These are phyloP conservation scores for Lagerstroemia speciosa DNA, from an alignment of 345 rosid species.

Conservation along the genomic window DNA sequence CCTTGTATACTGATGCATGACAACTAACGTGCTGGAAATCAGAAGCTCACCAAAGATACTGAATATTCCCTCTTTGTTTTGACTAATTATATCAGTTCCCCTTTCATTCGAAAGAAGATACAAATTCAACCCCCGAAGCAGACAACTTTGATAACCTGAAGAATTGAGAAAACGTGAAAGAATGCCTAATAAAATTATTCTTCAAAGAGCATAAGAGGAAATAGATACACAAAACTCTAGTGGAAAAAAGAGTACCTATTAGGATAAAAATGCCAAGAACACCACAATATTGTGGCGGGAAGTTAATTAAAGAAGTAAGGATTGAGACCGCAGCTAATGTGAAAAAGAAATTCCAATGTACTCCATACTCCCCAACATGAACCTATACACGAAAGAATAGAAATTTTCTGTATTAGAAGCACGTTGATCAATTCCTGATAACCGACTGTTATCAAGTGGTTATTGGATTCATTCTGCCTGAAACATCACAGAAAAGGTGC, in stretches of 20 bases:
- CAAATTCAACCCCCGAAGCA: slow-evolving; percentile 51
- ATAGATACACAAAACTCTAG: slow-evolving; percentile 1
- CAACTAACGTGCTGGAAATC: background rate
- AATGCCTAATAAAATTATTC: background rate
- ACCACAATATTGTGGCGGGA: slow-evolving; percentile 68
- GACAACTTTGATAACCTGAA: slow-evolving; percentile 73
- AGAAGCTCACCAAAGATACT: slow-evolving; percentile 58
- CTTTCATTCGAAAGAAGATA: slow-evolving; percentile 67
- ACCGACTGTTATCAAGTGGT: no score
- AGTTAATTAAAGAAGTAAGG: slow-evolving; percentile 48
- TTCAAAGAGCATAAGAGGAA: background rate
- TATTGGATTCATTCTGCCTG: background rate
- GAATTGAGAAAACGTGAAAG: slow-evolving; percentile 10
- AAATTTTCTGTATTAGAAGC: background rate
- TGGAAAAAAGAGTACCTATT: slow-evolving; percentile 33
- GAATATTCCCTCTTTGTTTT: slow-evolving; percentile 95
- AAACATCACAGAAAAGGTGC: background rate
- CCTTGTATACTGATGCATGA: background rate
- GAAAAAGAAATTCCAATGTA: slow-evolving; percentile 95
- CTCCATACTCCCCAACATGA: slow-evolving; percentile 79
- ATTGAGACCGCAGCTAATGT: slow-evolving; percentile 76
- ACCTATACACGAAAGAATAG: slow-evolving; percentile 28
- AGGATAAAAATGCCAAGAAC: no score
- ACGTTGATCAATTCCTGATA: background rate
- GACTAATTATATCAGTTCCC: slow-evolving; percentile 62